A percentile compares a stretch with the other conserved stretches of the same genome.
Evolutionary conservation across 2,329 filamentous ascomycete genomes (phyloP).

Genomic region (Reticulascus tulasneorum): DNA sequence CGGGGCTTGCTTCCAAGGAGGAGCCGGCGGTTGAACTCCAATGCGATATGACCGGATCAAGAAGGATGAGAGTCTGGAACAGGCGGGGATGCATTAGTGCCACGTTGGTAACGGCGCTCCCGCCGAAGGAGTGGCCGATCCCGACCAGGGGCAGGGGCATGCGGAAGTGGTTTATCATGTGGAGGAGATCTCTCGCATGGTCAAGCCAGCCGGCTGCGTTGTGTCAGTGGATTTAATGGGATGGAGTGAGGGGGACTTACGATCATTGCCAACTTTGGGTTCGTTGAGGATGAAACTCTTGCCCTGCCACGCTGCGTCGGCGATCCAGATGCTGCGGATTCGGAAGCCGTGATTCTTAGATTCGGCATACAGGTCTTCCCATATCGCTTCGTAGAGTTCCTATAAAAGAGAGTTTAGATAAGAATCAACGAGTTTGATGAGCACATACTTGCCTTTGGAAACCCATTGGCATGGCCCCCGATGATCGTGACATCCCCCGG

Average conservation of each 20-base stretch:
- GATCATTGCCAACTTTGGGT: constrained; percentile 73
- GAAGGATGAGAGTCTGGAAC: constrained; percentile 67
- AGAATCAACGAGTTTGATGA: background rate
- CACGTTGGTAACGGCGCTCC: constrained; percentile 65
- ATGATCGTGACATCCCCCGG: constrained; percentile 82
- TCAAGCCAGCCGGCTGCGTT: constrained; percentile 78
- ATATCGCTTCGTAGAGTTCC: constrained; percentile 91
- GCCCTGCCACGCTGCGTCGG: constrained; percentile 84
- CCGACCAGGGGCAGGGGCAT: constrained; percentile 76
- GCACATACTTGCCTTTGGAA: constrained; percentile 65
- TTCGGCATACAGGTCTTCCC: constrained; percentile 70
- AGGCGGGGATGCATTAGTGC: constrained; percentile 77
- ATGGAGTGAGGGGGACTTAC: constrained; percentile 35
- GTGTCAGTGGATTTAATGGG: constrained; percentile 54
- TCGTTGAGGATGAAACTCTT: constrained; percentile 76
- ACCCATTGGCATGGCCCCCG: constrained; percentile 85
- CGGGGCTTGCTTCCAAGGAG: constrained; percentile 33
- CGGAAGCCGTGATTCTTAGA: constrained; percentile 55
- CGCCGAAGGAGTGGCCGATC: constrained; percentile 88
- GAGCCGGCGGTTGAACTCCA: constrained; percentile 33
- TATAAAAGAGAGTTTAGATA: constrained; percentile 25
- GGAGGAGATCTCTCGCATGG: constrained; percentile 76
- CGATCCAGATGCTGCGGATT: constrained; percentile 83
- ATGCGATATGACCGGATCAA: constrained; percentile 77
- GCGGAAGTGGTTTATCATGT: constrained; percentile 82